These are phyloP conservation scores for Dictyostelium brefeldianum DNA, from an alignment of 78 protist species.

Conservation along the genomic window DNA sequence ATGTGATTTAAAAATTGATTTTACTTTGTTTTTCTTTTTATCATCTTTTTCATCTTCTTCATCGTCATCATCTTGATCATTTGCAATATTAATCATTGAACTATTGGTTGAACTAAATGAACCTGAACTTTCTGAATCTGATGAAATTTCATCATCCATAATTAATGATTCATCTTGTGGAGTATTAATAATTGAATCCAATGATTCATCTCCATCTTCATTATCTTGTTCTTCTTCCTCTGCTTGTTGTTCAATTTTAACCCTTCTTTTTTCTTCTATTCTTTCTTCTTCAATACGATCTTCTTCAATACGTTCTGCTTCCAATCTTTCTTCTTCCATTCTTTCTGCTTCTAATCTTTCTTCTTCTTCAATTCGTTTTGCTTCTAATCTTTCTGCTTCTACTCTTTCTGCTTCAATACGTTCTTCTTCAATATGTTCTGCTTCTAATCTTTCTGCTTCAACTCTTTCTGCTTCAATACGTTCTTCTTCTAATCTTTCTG, in stretches of 20 bases:
- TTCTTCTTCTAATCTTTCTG: not conserved
- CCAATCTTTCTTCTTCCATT: not conserved
- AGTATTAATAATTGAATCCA: not conserved
- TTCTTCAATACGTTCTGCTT: not conserved
- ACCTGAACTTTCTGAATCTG: not conserved
- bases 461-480: not conserved
- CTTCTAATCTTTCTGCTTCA: not conserved
- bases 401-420: not conserved
- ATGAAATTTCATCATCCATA: not conserved
- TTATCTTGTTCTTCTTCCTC: not conserved
- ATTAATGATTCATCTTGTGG: not conserved
- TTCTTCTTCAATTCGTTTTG: not conserved
- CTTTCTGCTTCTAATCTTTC: not conserved
- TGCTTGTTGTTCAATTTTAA: not conserved
- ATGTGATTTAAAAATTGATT: not conserved
- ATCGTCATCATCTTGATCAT: not conserved
- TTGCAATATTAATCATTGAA: not conserved
- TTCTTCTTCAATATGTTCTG: not conserved
- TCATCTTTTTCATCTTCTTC: slow-evolving; percentile 6
- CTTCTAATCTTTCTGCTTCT: not conserved
- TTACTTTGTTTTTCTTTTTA: not conserved
- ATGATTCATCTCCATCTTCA: not conserved
- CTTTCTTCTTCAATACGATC: not conserved
- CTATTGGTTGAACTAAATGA: not conserved
- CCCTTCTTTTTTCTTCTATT: not conserved